Evolutionary conservation across 129 eudicot species (phyloP).

Genomic region (Lonicera japonica): DNA sequence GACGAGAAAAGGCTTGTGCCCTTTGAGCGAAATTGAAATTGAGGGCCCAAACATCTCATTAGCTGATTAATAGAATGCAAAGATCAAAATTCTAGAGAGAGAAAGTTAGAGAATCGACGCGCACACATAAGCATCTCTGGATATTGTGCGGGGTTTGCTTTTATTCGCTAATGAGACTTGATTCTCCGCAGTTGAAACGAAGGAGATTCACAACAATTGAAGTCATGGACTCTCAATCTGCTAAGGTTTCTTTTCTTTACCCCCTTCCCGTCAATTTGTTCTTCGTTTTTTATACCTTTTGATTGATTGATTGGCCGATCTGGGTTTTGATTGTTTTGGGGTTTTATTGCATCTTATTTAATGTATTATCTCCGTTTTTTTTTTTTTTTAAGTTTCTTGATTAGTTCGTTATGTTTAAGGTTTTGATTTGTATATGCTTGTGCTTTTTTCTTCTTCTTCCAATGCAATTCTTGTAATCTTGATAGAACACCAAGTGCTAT

Average conservation of each 20-base stretch:
- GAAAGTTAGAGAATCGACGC: no score
- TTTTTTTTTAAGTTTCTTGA: not conserved
- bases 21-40: no score
- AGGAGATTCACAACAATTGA: slow-evolving; percentile 30
- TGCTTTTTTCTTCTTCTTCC: not conserved
- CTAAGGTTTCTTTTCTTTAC: slow-evolving; percentile 36
- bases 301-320: not conserved
- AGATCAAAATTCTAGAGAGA: no score
- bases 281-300: not conserved
- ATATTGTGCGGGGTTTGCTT: slow-evolving; percentile 9
- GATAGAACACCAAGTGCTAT: not conserved
- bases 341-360: not conserved
- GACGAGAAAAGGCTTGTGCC: no score
- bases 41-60: no score
- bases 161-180: slow-evolving; percentile 39
- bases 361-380: not conserved
- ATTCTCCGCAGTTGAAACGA: slow-evolving; percentile 35
- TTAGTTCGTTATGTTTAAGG: not conserved
- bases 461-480: not conserved
- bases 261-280: no score
- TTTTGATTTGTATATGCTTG: not conserved
- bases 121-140: no score
- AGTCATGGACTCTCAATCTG: slow-evolving; percentile 53
- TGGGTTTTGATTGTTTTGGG: slow-evolving; percentile 9
- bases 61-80: no score